Evolutionary conservation across 73 alveolate species (phyloP).

Genomic region (Blepharisma japonicum): DNA sequence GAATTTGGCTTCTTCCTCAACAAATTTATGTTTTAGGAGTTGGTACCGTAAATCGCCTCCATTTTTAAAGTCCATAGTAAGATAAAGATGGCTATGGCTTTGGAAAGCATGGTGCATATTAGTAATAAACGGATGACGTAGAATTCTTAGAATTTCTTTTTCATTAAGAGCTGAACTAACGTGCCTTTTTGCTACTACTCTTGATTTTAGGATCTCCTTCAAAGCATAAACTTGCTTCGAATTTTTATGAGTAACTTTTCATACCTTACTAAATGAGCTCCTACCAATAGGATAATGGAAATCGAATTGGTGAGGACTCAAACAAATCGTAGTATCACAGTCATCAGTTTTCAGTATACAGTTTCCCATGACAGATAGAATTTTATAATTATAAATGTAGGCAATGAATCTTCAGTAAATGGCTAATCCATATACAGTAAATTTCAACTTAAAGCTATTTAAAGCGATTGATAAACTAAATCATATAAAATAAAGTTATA

Average conservation of each 20-base stretch:
- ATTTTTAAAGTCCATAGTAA: slow-evolving; percentile 65
- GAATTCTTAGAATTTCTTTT: slow-evolving; percentile 49
- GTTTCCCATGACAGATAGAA: no score
- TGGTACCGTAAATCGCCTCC: slow-evolving; percentile 79
- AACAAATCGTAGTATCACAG: no score
- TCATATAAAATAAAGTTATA: no score
- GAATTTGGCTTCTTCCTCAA: slow-evolving; percentile 16
- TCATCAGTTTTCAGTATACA: no score
- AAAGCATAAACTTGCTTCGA: background rate
- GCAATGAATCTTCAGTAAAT: no score
- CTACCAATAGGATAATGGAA: background rate
- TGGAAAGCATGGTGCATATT: slow-evolving; percentile 80
- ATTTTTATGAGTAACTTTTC: slow-evolving; percentile 11
- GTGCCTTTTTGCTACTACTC: background rate
- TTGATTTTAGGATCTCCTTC: slow-evolving; percentile 9
- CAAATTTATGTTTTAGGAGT: slow-evolving; percentile 23
- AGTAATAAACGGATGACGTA: slow-evolving; percentile 66
- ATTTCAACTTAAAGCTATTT: no score
- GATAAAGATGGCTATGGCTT: slow-evolving; percentile 44
- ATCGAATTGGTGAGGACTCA: background rate
- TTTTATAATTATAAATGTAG: no score
- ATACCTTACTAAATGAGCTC: background rate
- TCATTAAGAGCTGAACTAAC: slow-evolving; percentile 33
- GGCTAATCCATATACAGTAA: no score
- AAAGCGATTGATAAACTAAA: no score